These are phyloP conservation scores for Fusarium aywerte DNA, from an alignment of 2,329 filamentous ascomycete species.

Conservation along the genomic window DNA sequence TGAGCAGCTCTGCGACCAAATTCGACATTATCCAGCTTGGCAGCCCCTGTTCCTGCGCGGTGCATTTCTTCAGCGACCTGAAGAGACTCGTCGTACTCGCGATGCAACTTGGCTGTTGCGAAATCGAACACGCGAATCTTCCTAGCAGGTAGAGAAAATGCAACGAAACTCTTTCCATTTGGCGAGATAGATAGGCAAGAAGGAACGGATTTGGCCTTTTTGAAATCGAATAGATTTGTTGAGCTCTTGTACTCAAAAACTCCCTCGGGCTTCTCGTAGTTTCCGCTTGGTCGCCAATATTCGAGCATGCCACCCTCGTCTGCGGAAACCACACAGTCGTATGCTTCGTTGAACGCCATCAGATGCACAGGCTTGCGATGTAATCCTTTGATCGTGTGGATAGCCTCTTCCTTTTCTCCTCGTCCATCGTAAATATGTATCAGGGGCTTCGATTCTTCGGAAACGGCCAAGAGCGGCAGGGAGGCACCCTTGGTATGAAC, in stretches of 20 bases:
- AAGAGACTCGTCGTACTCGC: slow-evolving; percentile 95
- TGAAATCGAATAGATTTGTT: slow-evolving; percentile 96
- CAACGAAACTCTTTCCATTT: slow-evolving; percentile 84
- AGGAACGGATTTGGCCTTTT: slow-evolving; percentile 89
- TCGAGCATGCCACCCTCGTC: slow-evolving; percentile 95
- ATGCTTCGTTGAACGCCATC: slow-evolving; percentile 89
- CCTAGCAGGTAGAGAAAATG: slow-evolving; percentile 91
- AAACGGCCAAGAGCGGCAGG: slow-evolving; percentile 84
- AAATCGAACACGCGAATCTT: slow-evolving; percentile 97
- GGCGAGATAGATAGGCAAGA: slow-evolving; percentile 87
- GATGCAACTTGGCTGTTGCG: slow-evolving; percentile 83
- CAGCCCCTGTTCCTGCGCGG: slow-evolving; percentile 84
- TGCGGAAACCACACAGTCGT: slow-evolving; percentile 89
- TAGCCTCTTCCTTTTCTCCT: slow-evolving; percentile 78
- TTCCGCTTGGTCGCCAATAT: slow-evolving; percentile 87
- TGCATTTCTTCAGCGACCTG: slow-evolving; percentile 93
- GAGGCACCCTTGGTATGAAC: slow-evolving; percentile 90
- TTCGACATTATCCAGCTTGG: slow-evolving; percentile 88
- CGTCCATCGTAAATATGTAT: slow-evolving; percentile 91
- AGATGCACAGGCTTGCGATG: slow-evolving; percentile 84
- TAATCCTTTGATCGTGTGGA: slow-evolving; percentile 82
- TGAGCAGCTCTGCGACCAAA: slow-evolving; percentile 89
- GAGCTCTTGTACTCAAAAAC: slow-evolving; percentile 95
- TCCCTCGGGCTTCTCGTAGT: slow-evolving; percentile 88
- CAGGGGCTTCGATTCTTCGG: slow-evolving; percentile 75